Conservation (phyloP, 2,329 filamentous ascomycete species). For the Ilyonectria destructans region DNA sequence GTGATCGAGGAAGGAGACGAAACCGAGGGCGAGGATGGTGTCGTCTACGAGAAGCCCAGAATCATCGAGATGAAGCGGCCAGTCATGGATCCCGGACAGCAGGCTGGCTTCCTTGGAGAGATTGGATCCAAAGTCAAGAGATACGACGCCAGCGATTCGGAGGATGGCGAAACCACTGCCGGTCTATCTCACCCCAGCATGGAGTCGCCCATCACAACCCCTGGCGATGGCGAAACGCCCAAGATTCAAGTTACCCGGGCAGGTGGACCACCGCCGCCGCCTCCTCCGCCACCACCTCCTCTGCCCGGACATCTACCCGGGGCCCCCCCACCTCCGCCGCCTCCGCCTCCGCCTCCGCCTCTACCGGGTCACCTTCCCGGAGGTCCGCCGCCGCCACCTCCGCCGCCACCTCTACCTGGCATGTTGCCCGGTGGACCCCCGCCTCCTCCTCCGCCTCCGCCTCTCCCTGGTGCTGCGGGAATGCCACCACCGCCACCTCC, state of each 20-base stretch:
- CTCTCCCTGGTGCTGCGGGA: constrained; percentile 59
- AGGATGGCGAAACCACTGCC: constrained; percentile 79
- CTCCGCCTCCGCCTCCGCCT: constrained; percentile 57
- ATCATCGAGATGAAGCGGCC: constrained; percentile 86
- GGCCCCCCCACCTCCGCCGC: constrained; percentile 55
- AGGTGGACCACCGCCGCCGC: constrained; percentile 55
- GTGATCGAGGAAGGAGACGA: constrained; percentile 68
- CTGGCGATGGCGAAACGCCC: constrained; percentile 72
- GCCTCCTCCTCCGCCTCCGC: constrained; percentile 59
- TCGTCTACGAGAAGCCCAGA: constrained; percentile 83
- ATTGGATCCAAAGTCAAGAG: constrained; percentile 83
- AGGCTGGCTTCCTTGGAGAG: constrained; percentile 77
- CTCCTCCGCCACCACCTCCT: constrained; percentile 59
- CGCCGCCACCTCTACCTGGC: constrained; percentile 65
- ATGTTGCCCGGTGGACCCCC: constrained; percentile 39
- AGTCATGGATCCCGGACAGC: constrained; percentile 75
- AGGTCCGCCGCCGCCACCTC: constrained; percentile 64
- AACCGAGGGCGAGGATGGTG: constrained; percentile 62
- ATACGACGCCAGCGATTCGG: constrained; percentile 82
- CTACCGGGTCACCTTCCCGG: constrained; percentile 57
- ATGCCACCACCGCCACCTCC: constrained; percentile 72
- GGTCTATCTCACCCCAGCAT: constrained; percentile 83
- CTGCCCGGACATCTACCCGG: constrained; percentile 54
- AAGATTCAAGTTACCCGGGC: constrained; percentile 72
- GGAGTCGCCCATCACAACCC: constrained; percentile 79